phyloP scores from a whole-genome alignment of 2,329 filamentous ascomycete species.

The Fusarium virguliforme region DNA sequence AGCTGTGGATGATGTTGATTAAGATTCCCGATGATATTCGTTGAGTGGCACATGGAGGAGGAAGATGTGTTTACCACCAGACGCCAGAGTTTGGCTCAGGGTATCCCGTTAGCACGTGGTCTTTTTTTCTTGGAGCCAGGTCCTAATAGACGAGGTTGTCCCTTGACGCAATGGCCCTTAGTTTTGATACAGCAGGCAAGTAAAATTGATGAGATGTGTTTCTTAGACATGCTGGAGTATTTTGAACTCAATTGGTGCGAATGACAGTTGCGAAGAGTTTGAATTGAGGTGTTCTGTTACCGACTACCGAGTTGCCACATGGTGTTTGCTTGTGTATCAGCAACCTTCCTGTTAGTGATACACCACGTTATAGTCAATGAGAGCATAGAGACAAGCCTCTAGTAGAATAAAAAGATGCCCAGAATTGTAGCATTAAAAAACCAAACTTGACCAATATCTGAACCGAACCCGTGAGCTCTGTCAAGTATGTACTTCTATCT shows the following conservation, averaged over 20 bases:
- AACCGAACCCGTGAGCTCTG: constrained; percentile 14
- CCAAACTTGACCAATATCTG: constrained; percentile 15
- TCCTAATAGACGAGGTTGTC: constrained; percentile 53
- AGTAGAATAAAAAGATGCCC: not conserved
- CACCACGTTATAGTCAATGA: not conserved
- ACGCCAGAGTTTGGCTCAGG: constrained; percentile 47
- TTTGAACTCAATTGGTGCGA: not conserved
- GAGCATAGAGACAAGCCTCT: too few species aligned
- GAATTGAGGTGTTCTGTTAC: not conserved
- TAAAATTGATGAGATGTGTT: constrained; percentile 55
- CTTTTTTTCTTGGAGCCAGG: constrained; percentile 48
- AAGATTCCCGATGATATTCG: constrained; percentile 50
- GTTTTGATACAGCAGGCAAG: constrained; percentile 52
- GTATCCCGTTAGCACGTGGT: constrained; percentile 48
- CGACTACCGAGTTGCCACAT: not conserved
- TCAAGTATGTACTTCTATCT: constrained; percentile 31
- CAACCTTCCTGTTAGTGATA: not conserved
- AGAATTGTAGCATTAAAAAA: constrained; percentile 15
- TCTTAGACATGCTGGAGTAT: constrained; percentile 17
- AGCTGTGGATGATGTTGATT: constrained; percentile 49
- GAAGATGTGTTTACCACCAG: constrained; percentile 44
- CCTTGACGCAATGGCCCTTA: constrained; percentile 42
- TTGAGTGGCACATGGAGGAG: constrained; percentile 42
- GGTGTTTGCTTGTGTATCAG: not conserved
- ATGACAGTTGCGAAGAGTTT: not conserved